A percentile compares a stretch with the other conserved stretches of the same genome.
phyloP scores from a whole-genome alignment of 2,329 filamentous ascomycete species.

The Pseudogymnoascus sp. region DNA sequence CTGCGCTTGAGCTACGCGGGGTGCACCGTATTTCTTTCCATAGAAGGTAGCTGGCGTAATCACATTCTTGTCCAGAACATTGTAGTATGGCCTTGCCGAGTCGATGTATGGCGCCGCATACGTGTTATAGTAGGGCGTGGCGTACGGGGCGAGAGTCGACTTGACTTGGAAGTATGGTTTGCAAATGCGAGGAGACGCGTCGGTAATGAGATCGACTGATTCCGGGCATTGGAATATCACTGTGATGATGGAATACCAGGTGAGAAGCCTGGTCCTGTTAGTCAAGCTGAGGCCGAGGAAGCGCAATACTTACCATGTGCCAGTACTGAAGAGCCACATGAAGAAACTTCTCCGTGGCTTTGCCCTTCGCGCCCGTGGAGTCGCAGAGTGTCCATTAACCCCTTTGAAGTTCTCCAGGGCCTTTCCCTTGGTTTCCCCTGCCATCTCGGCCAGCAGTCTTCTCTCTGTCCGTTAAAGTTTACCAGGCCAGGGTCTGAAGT shows the following conservation, averaged over 20 bases:
- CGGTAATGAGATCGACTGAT: slow-evolving; percentile 57
- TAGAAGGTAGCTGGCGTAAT: slow-evolving; percentile 62
- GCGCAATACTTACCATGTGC: slow-evolving; percentile 44
- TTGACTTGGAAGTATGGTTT: slow-evolving; percentile 68
- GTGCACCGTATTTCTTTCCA: slow-evolving; percentile 67
- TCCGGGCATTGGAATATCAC: slow-evolving; percentile 77
- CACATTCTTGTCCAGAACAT: slow-evolving; percentile 52
- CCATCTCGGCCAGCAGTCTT: slow-evolving; percentile 27
- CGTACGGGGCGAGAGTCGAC: slow-evolving; percentile 59
- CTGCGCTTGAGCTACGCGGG: slow-evolving; percentile 60
- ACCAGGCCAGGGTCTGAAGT: not conserved
- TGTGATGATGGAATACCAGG: slow-evolving; percentile 82
- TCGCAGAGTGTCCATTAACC: slow-evolving; percentile 34
- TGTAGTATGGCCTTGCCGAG: slow-evolving; percentile 67
- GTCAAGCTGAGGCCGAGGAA: not conserved
- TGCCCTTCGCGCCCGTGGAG: slow-evolving; percentile 26
- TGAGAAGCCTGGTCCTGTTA: slow-evolving; percentile 51
- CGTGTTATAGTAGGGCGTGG: slow-evolving; percentile 76
- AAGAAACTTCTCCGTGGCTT: slow-evolving; percentile 13
- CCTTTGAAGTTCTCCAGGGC: slow-evolving; percentile 27
- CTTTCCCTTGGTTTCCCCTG: slow-evolving; percentile 32
- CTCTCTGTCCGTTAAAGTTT: not conserved
- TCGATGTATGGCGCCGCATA: slow-evolving; percentile 82
- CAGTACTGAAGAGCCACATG: slow-evolving; percentile 37
- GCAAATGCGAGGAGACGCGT: slow-evolving; percentile 70